A percentile compares a stretch with the other conserved stretches of the same genome.
phyloP scores from a whole-genome alignment of 2,329 filamentous ascomycete species.

The Tolypocladium endophyticum region DNA sequence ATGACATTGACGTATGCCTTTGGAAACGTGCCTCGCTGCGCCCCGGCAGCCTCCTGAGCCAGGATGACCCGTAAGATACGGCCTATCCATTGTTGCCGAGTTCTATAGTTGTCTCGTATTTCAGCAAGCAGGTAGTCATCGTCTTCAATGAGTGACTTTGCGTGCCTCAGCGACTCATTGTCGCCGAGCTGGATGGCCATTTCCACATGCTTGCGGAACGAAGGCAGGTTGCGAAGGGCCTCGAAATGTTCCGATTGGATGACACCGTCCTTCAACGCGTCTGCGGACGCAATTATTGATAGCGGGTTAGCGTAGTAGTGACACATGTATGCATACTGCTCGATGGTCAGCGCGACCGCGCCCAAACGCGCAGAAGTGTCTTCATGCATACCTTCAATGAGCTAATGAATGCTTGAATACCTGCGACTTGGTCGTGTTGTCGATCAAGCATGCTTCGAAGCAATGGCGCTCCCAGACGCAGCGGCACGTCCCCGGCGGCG shows the following conservation, averaged over 20 bases:
- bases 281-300: constrained; percentile 45
- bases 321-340: constrained; percentile 73
- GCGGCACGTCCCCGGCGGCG: constrained; percentile 40
- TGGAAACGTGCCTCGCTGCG: constrained; percentile 31
- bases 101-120: constrained; percentile 21
- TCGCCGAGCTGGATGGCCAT: constrained; percentile 30
- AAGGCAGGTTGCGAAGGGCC: constrained; percentile 56
- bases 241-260: constrained; percentile 54
- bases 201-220: constrained; percentile 52
- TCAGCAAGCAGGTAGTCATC: constrained; percentile 42
- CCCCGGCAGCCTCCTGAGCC: constrained; percentile 28
- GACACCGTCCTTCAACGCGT: constrained; percentile 6
- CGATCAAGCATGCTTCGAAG: constrained; percentile 56
- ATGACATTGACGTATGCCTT: constrained; percentile 53
- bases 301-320: constrained; percentile 74
- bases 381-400: constrained; percentile 48
- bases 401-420: constrained; percentile 60
- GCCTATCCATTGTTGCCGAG: constrained; percentile 26
- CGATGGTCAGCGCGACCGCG: background rate
- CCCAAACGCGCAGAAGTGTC: background rate
- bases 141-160: constrained; percentile 44
- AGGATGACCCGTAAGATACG: constrained; percentile 38
- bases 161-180: constrained; percentile 30
- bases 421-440: constrained; percentile 68
- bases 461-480: constrained; percentile 55